Percentiles rank a stretch among this genome's conserved stretches.
These are phyloP conservation scores for Phaeotremella fagi DNA, from an alignment of 768 basidiomycete genomes.

Conservation along the genomic window DNA sequence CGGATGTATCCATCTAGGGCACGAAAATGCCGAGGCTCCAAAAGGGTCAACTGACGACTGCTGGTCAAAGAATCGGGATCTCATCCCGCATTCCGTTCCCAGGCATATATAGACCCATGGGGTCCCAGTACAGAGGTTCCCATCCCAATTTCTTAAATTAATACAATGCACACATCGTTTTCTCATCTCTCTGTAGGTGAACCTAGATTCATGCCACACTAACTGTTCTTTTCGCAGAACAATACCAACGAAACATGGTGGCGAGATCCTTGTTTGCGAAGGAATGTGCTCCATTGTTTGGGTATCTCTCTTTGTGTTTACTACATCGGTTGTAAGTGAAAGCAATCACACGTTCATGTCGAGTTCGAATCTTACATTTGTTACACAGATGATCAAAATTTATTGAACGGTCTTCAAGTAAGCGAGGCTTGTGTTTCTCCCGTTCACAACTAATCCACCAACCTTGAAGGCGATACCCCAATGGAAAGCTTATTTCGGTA, in stretches of 20 bases:
- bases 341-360: background rate
- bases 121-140: background rate
- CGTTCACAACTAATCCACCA: background rate
- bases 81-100: background rate
- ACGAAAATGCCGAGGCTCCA: too few species aligned
- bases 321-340: slow-evolving; percentile 21
- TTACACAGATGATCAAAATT: slow-evolving; percentile 17
- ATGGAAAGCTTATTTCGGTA: slow-evolving; percentile 25
- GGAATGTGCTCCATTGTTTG: slow-evolving; percentile 20
- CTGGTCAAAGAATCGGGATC: background rate
- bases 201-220: too few species aligned
- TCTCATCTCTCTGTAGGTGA: too few species aligned
- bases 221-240: slow-evolving; percentile 4
- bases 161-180: slow-evolving; percentile 1
- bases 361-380: background rate
- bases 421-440: background rate
- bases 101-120: background rate
- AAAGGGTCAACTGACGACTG: background rate
- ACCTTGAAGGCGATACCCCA: slow-evolving; percentile 7
- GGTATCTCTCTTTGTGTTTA: slow-evolving; percentile 22
- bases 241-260: slow-evolving; percentile 23
- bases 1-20: too few species aligned
- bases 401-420: slow-evolving; percentile 29
- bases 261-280: slow-evolving; percentile 14
- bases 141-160: background rate